Percentiles rank a stretch among this genome's conserved stretches.
Conservation (phyloP, 2,329 filamentous ascomycete species). For the Lecanicillium sp. region DNA sequence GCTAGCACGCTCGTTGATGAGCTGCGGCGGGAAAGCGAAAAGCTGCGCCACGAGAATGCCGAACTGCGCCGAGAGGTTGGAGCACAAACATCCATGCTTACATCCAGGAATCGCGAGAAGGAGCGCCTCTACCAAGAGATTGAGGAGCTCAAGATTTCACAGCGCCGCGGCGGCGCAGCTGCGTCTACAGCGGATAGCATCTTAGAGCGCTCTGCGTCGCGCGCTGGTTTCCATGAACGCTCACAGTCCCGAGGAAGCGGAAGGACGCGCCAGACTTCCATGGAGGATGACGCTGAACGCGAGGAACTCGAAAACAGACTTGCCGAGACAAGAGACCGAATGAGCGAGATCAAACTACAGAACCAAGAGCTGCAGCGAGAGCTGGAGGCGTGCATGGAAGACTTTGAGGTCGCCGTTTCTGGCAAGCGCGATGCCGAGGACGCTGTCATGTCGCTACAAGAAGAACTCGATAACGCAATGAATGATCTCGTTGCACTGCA, state of each 20-base stretch:
- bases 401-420: conserved; percentile 67
- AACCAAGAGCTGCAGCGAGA: conserved; percentile 85
- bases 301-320: conserved; percentile 82
- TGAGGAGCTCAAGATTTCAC: conserved; percentile 86
- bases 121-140: conserved; percentile 95
- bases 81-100: conserved; percentile 95
- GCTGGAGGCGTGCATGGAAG: conserved; percentile 69
- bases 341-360: conserved; percentile 78
- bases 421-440: conserved; percentile 54
- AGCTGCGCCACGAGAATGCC: conserved; percentile 84
- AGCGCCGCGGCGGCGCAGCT: conserved; percentile 60
- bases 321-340: conserved; percentile 74
- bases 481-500: conserved; percentile 75
- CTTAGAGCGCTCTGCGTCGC: conserved; percentile 86
- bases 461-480: conserved; percentile 71
- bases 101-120: conserved; percentile 89
- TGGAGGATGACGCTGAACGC: conserved; percentile 64
- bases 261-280: conserved; percentile 53
- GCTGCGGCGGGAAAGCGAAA: conserved; percentile 58
- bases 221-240: conserved; percentile 61
- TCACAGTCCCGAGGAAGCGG: conserved; percentile 69
- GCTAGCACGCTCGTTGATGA: conserved; percentile 71
- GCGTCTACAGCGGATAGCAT: conserved; percentile 77
- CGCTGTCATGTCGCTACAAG: conserved; percentile 57
- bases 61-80: conserved; percentile 87